These are phyloP conservation scores for Senecio squalidus DNA, from an alignment of 140 eudicot genomes.

Conservation along the genomic window DNA sequence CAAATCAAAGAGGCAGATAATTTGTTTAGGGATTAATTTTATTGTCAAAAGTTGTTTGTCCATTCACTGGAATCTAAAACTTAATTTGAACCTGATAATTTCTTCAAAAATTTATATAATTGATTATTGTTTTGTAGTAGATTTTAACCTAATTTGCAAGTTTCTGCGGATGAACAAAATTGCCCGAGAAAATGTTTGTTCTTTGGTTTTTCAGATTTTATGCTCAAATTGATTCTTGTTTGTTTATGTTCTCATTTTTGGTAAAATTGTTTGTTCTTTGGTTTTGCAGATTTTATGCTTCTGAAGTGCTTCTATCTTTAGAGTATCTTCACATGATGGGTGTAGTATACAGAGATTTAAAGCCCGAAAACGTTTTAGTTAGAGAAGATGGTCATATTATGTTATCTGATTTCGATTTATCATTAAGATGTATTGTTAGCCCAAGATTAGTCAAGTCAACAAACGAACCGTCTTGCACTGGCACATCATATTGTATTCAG, in stretches of 20 bases:
- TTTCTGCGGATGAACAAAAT: too few species aligned
- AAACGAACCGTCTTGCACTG: conserved; percentile 48
- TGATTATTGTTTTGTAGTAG: too few species aligned
- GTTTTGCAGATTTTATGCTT: conserved; percentile 66
- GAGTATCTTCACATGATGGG: conserved; percentile 99
- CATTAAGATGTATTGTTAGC: conserved; percentile 64
- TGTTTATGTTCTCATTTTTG: background rate
- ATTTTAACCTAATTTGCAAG: too few species aligned
- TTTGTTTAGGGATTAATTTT: too few species aligned
- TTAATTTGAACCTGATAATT: too few species aligned
- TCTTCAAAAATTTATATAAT: too few species aligned
- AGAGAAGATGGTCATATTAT: conserved; percentile 96
- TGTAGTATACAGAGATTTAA: conserved; percentile 84
- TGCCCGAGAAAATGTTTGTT: too few species aligned
- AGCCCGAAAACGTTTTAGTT: conserved; percentile 87
- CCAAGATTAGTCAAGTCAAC: conserved; percentile 65
- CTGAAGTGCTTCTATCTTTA: conserved; percentile 88
- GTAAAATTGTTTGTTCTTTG: background rate
- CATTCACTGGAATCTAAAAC: too few species aligned
- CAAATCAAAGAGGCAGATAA: too few species aligned
- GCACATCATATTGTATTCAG: conserved; percentile 66
- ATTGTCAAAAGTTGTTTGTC: too few species aligned
- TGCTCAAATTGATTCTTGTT: too few species aligned
- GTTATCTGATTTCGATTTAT: conserved; percentile 91
- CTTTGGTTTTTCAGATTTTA: too few species aligned